Evolutionary conservation across 2,329 filamentous ascomycete species (phyloP), one percentile per base, ranked within the genome.

Genomic region (Dactylellina cionopaga): DNA sequence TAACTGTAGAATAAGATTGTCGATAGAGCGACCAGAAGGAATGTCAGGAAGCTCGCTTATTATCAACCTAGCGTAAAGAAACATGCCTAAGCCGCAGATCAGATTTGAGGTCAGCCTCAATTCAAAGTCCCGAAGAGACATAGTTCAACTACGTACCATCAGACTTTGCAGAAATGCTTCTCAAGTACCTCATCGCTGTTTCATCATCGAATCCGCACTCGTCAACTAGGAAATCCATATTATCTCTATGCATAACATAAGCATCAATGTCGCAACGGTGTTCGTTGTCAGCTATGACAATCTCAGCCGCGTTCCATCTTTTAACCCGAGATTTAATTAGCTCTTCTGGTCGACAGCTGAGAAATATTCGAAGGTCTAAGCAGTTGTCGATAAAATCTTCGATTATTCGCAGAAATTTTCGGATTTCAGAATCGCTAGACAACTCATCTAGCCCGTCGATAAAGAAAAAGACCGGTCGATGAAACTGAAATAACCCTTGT

Each of bases 41-140:
- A 22, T 15, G 10, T 39, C 24, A 2, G 19, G 9, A 27, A 66
- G 22, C 1, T 58, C 62, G 2, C 2, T 2, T 15, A 66, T 13
- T 17, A 66, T 41, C n/a, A 66, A 17, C 19, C 25, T 66, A 1
- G 62, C 62, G 17, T 66, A 66, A 5, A 66, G 17, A 15, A 66
- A 66, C 51, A 66, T 66, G 13, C 51, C 62, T 66, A 65, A 9
- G 1, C 10, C 10, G 37, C n/a, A 15, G 9, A 13, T 2, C 13
- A 19, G 9, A 13, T 54, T 35, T 17, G 15, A 10, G 6, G 15
- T 10, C 29, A 9, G 4, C 11, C 37, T n/a, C n/a, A n/a, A n/a
- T n/a, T n/a, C n/a, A n/a, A 37, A 7, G 9, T 35, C 27, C 17
- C 9, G n/a, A 35, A 35, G 2, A 37, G 3, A 22, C 4, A 5